phyloP scores from a whole-genome alignment of 1,284 basidiomycete species.

The Ceratobasidium papillatum region DNA sequence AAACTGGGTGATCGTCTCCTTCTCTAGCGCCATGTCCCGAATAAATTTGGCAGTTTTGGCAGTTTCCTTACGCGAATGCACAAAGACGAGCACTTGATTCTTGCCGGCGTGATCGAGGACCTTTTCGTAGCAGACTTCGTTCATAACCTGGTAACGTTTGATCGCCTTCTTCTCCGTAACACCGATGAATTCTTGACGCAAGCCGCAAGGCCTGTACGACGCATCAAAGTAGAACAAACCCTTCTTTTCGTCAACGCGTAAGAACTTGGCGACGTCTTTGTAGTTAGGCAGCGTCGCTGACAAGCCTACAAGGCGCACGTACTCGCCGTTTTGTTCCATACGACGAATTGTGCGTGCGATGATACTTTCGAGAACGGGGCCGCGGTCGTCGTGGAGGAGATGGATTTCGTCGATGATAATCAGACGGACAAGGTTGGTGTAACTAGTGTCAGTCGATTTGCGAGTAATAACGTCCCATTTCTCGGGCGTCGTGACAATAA shows the following conservation, averaged over 20 bases:
- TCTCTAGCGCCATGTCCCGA: constrained; percentile 94
- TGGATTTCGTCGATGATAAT: constrained; percentile 99
- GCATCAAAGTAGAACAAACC: constrained; percentile 98
- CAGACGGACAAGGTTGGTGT: constrained; percentile 95
- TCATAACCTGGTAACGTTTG: constrained; percentile 97
- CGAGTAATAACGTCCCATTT: constrained; percentile 99
- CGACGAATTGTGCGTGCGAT: constrained; percentile 90
- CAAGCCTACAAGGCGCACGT: constrained; percentile 93
- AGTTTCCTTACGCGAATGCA: constrained; percentile 98
- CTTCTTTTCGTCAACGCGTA: constrained; percentile 91
- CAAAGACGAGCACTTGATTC: constrained; percentile 94
- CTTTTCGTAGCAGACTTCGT: constrained; percentile 99
- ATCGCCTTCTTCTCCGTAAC: constrained; percentile 99
- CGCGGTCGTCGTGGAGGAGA: constrained; percentile 96
- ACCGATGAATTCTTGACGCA: constrained; percentile 97
- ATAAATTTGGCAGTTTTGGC: constrained; percentile 97
- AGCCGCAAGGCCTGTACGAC: constrained; percentile 90
- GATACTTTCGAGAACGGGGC: constrained; percentile 94
- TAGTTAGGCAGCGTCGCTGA: constrained; percentile 98
- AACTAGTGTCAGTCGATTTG: constrained; percentile 96
- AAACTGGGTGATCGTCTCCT: constrained; percentile 95
- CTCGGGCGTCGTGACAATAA: constrained; percentile 99
- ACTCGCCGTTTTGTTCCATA: constrained; percentile 94
- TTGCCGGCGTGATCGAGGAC: constrained; percentile 92
- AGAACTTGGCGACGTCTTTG: constrained; percentile 97